Evolutionary conservation across 2,329 filamentous ascomycete species (phyloP), one percentile per base, ranked within the genome.

Genomic region (Microdochium bolleyi): DNA sequence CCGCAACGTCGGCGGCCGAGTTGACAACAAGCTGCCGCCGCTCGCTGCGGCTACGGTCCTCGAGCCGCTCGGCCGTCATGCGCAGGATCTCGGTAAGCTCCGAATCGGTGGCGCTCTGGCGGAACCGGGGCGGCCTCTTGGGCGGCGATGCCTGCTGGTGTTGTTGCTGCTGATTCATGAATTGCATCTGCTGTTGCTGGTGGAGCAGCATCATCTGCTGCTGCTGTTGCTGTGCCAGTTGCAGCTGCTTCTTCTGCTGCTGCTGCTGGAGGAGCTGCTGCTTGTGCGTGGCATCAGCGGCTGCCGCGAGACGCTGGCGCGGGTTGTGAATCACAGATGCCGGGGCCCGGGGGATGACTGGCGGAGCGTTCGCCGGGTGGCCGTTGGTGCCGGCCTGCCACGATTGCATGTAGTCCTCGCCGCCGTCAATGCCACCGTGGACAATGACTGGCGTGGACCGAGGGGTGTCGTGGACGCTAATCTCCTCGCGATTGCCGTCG

Each of bases 51-150:
- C 53, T 60, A 3, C 72, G 72, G 3, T 73, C 69, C 21, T 71
- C 67, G 14, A 82, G 68, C 10, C 78, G 68, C 64, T 74, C 67
- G 24, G 81, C 79, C 1, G 79, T 83, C 32, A 71, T 76, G 46
- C 70, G 70, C 30, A 83, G 65, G 25, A 83, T 82, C 54, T 75
- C 68, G 1, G 72, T 68, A 24, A 83, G 61, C 1, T 77, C 77
- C 11, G 72, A 70, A 56, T 81, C 78, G 0, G 76, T 70, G 37
- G 64, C 67, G 50, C 61, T 60, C 22, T 66, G 58, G 24, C 64
- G 61, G 44, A 60, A 52, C 16, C 60, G 57, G 0, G 60, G 54
- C 25, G 52, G 55, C 21, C 54, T 56, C 10, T 59, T 61, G 11
- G 57, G 54, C 21, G 53, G 55, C 4, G 57, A 55, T 48, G 54